phyloP scores from a whole-genome alignment of 2,329 filamentous ascomycete genomes.

The Zopfia rhizophila region DNA sequence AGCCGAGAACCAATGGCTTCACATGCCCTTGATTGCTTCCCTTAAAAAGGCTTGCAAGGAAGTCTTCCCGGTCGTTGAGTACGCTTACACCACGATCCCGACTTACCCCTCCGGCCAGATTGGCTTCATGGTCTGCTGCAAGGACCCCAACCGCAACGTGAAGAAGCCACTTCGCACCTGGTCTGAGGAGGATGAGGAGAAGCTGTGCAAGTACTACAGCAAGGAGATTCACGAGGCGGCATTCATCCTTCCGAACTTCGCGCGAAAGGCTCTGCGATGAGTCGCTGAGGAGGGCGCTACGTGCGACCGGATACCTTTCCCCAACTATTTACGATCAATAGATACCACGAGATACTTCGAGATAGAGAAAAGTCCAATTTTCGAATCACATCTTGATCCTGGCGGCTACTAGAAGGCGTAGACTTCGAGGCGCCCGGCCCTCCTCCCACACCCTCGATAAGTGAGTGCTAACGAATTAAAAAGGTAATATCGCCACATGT shows the following conservation, averaged over 20 bases:
- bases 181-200: conserved; percentile 87
- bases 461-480: conserved; percentile 24
- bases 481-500: conserved; percentile 4
- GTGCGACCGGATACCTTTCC: conserved; percentile 11
- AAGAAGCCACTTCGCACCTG: conserved; percentile 85
- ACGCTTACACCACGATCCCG: conserved; percentile 98
- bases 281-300: conserved; percentile 11
- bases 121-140: conserved; percentile 99
- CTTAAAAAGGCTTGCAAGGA: conserved; percentile 97
- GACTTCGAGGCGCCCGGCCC: conserved; percentile 16
- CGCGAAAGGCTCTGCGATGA: conserved; percentile 73
- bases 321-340: conserved; percentile 33
- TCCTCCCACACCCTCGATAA: background rate
- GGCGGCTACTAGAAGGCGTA: conserved; percentile 8
- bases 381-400: conserved; percentile 16
- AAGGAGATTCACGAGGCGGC: conserved; percentile 93
- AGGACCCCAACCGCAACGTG: conserved; percentile 86
- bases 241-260: conserved; percentile 94
- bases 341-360: conserved; percentile 45
- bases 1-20: conserved; percentile 99
- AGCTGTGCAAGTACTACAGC: conserved; percentile 97
- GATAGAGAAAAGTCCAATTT: conserved; percentile 33
- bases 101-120: conserved; percentile 99
- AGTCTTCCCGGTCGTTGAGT: conserved; percentile 97
- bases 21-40: conserved; percentile 90